Conservation (phyloP, 768 basidiomycete species). For the Ramaria rubella region DNA sequence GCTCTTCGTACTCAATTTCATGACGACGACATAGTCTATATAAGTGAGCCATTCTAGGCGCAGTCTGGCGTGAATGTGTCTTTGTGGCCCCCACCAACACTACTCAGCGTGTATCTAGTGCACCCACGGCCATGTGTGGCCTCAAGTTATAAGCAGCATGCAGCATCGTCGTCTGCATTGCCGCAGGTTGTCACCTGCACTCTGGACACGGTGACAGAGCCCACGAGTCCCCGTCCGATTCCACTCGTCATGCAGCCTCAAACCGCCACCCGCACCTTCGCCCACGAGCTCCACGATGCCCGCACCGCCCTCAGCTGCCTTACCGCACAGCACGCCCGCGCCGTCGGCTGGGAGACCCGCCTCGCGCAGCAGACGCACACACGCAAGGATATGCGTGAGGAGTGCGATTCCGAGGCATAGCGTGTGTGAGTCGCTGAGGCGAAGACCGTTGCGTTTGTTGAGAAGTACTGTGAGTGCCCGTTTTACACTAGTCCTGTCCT, state of each 20-base stretch:
- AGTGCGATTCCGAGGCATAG: slow-evolving; percentile 64
- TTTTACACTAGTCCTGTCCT: not conserved
- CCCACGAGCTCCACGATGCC: slow-evolving; percentile 71
- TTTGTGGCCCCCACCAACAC: no score
- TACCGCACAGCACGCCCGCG: slow-evolving; percentile 60
- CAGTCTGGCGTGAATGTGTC: no score
- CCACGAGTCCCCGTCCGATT: slow-evolving; percentile 30
- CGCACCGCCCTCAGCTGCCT: slow-evolving; percentile 59
- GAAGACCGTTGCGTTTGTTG: slow-evolving; percentile 54
- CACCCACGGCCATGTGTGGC: no score
- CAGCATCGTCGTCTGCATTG: slow-evolving; percentile 11
- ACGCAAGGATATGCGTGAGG: slow-evolving; percentile 58
- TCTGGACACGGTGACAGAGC: slow-evolving; percentile 40
- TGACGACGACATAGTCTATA: no score
- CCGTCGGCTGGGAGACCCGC: slow-evolving; percentile 63
- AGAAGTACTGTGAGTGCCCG: slow-evolving; percentile 48
- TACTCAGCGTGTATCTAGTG: no score
- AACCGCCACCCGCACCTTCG: slow-evolving; percentile 63
- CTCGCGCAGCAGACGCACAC: slow-evolving; percentile 62
- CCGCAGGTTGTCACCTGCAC: slow-evolving; percentile 26
- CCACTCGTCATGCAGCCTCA: slow-evolving; percentile 43
- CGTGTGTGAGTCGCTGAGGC: slow-evolving; percentile 63
- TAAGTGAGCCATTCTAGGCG: no score
- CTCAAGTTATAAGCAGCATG: no score
- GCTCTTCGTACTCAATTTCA: no score